Percentiles rank a stretch among this genome's conserved stretches.
phyloP scores from a whole-genome alignment of 805 yeast genomes.

The Ogataea trehalophila region DNA sequence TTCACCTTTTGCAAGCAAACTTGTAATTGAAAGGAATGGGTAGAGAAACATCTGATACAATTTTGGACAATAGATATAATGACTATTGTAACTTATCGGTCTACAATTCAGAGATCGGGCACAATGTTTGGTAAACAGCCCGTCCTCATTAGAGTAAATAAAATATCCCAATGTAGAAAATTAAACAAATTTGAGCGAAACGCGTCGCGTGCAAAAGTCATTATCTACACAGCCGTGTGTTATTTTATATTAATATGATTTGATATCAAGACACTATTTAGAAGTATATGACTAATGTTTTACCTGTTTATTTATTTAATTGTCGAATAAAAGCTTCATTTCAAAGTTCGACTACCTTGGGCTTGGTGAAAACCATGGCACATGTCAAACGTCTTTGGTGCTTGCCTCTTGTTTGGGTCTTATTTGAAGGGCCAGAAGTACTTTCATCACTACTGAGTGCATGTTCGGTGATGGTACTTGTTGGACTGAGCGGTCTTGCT shows the following conservation, averaged over 20 bases:
- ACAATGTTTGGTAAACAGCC: too few relatives aligned
- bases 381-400: slow-evolving; percentile 43
- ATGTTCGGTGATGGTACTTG: not conserved
- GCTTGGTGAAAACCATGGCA: slow-evolving; percentile 41
- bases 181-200: not conserved
- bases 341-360: slow-evolving; percentile 28
- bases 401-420: slow-evolving; percentile 6
- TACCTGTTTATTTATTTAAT: not conserved
- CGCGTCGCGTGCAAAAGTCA: too few relatives aligned
- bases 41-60: too few relatives aligned
- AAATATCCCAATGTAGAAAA: not conserved
- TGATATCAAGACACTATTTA: too few relatives aligned
- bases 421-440: not conserved
- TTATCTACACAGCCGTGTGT: too few relatives aligned
- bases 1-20: slow-evolving; percentile 3
- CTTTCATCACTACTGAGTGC: too few relatives aligned
- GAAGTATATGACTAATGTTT: not conserved
- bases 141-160: too few relatives aligned
- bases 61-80: too few relatives aligned
- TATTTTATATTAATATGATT: too few relatives aligned
- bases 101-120: too few relatives aligned
- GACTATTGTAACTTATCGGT: too few relatives aligned
- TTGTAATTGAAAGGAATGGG: too few relatives aligned
- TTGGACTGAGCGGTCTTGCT: not conserved
- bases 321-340: not conserved